Base-by-base conservation (phyloP, 2,329 filamentous ascomycete genomes). In the Orbilia brochopaga region DNA sequence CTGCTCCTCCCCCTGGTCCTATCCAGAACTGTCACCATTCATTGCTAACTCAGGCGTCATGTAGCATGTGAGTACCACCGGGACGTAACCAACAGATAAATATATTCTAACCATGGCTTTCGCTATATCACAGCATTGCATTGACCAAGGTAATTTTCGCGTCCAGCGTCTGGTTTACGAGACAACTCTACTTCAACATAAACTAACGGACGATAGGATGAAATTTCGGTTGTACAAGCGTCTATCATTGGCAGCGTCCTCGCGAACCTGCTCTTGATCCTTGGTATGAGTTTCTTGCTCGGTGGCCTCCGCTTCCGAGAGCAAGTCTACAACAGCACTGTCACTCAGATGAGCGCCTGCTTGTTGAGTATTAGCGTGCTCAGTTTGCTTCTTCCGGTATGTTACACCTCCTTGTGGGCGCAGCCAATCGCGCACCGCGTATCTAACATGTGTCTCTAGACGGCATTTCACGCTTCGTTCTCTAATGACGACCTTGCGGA, bases 321-420 rank as follows among this genome's bases (percentile, higher is more conserved):
- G 81, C 92, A 90, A 86, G 88, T 97, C 74, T 97, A 96, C 81
- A 97, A 96, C 81, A 94, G 88, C 80, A 96, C 91, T 21, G 91
- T 96, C 67, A 96, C 92, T 0, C 92, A 97, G 79, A 96, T 96
- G 91, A 96, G 91, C 78, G 92, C 92, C 57, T 96, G 91, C 81
- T 83, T 97, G 76, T 85, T 97, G 75, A 95, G 91, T 82, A 80
- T 96, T 79, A 92, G 90, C 78, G 92, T 96, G 72, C 92, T 91
- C 80, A 96, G 92, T 82, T 83, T 96, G 21, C 85, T 96, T 24
- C 81, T 97, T 11, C 92, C 92, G 0, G 88, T 90, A 80, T 76
- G 85, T n/a, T 80, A 21, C 13, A 37, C n/a, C 17, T 15, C 11
- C 17, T 19, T 48, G 27, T 56, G 7, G 21, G 4, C 13, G 30